These are phyloP conservation scores for Trichoderma oligosporum DNA, from an alignment of 2,329 filamentous ascomycete genomes.

Conservation along the genomic window DNA sequence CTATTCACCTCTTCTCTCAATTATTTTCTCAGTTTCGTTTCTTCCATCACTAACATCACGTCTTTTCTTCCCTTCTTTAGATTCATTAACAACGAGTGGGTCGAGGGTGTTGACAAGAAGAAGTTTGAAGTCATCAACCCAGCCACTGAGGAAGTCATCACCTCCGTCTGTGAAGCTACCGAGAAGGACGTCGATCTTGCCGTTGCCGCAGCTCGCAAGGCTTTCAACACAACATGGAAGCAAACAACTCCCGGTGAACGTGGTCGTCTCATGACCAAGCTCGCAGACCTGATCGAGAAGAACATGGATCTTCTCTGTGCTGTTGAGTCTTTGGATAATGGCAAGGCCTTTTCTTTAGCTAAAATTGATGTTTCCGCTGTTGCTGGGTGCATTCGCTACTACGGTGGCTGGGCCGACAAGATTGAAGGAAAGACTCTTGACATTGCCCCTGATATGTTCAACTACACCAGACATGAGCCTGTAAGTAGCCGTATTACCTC, in stretches of 20 bases:
- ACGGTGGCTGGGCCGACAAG: constrained; percentile 87
- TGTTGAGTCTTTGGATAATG: constrained; percentile 85
- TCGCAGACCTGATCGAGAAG: constrained; percentile 77
- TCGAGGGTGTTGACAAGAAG: constrained; percentile 74
- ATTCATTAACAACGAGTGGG: constrained; percentile 92
- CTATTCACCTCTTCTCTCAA: neutral
- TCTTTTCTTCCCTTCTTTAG: neutral
- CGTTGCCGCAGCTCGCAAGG: constrained; percentile 79
- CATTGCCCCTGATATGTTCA: constrained; percentile 71
- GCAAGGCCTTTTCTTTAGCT: constrained; percentile 74
- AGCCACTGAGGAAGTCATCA: constrained; percentile 77
- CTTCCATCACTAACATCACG: neutral
- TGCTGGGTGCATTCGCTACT: constrained; percentile 67
- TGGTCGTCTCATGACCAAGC: constrained; percentile 65
- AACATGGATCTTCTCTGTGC: constrained; percentile 72
- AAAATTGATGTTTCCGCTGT: constrained; percentile 69
- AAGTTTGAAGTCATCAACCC: constrained; percentile 93
- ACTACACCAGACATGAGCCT: constrained; percentile 76
- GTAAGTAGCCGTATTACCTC: constrained; percentile 35
- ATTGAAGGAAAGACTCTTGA: constrained; percentile 83
- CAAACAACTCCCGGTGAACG: constrained; percentile 67
- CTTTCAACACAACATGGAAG: constrained; percentile 72
- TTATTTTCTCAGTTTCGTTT: too few relatives aligned
- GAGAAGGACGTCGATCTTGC: constrained; percentile 83
- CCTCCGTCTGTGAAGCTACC: constrained; percentile 75